Evolutionary conservation across 371 early-diverging fungal genomes (phyloP).

Genomic region (Mucor saturninus): DNA sequence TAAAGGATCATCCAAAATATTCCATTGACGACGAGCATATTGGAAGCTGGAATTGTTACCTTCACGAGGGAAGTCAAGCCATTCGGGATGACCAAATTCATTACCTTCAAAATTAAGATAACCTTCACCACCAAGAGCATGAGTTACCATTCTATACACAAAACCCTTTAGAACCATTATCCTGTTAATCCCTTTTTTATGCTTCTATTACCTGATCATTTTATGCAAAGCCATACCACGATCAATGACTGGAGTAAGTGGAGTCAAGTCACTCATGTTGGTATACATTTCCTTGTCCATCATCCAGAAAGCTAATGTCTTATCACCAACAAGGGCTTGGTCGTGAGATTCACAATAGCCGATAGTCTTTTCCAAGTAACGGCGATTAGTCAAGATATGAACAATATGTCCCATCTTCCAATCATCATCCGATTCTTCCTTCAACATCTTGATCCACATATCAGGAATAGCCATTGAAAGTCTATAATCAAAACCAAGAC

Average conservation of each 20-base stretch:
- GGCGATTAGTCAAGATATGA: slow-evolving; percentile 90
- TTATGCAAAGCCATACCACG: slow-evolving; percentile 95
- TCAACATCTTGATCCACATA: slow-evolving; percentile 98
- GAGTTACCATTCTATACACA: slow-evolving; percentile 69
- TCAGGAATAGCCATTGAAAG: slow-evolving; percentile 97
- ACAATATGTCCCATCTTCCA: slow-evolving; percentile 91
- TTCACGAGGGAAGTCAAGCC: slow-evolving; percentile 96
- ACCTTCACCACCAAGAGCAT: slow-evolving; percentile 92
- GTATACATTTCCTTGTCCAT: slow-evolving; percentile 99
- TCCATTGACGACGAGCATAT: slow-evolving; percentile 94
- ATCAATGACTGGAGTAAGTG: slow-evolving; percentile 88
- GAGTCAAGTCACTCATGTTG: slow-evolving; percentile 85
- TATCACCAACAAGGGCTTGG: slow-evolving; percentile 97
- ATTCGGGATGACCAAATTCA: slow-evolving; percentile 98
- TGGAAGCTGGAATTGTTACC: slow-evolving; percentile 93
- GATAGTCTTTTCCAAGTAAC: slow-evolving; percentile 88
- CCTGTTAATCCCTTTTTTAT: slow-evolving; percentile 7
- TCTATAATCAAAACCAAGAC: slow-evolving; percentile 97
- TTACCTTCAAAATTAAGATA: slow-evolving; percentile 97
- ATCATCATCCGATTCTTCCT: slow-evolving; percentile 90
- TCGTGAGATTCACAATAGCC: slow-evolving; percentile 96
- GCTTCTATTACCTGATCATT: slow-evolving; percentile 75
- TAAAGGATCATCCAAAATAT: slow-evolving; percentile 82
- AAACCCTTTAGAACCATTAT: neutral
- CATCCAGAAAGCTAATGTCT: slow-evolving; percentile 96